phyloP scores from a whole-genome alignment of 805 yeast genomes.

The Hanseniaspora osmophila region DNA sequence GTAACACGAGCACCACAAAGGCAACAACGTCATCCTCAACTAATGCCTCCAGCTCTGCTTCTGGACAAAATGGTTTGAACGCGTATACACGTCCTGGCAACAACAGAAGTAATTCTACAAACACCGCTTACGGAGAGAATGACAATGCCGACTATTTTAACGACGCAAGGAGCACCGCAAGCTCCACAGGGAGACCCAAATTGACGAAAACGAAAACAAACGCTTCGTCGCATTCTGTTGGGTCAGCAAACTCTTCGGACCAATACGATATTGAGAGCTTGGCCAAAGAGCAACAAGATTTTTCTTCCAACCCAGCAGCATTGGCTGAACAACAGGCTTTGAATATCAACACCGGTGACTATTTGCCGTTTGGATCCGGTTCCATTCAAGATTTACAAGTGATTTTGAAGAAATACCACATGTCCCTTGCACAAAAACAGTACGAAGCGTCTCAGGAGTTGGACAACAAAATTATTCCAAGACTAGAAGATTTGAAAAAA shows the following conservation, averaged over 20 bases:
- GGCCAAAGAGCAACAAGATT: not conserved
- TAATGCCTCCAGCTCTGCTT: not conserved
- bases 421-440: constrained; percentile 41
- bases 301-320: no score
- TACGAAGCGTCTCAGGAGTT: constrained; percentile 40
- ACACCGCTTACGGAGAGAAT: not conserved
- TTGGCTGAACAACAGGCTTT: not conserved
- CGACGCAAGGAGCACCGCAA: no score
- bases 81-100: not conserved
- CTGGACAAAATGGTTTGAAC: not conserved
- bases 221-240: constrained; percentile 1
- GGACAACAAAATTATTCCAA: constrained; percentile 38
- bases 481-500: constrained; percentile 44
- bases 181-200: constrained; percentile 1
- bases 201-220: not conserved
- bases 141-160: not conserved
- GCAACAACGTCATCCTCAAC: not conserved
- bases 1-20: constrained; percentile 4
- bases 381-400: constrained; percentile 71
- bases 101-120: constrained; percentile 1
- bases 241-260: constrained; percentile 3
- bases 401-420: constrained; percentile 48
- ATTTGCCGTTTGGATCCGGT: constrained; percentile 59
- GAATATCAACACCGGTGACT: constrained; percentile 25
- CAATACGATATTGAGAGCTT: constrained; percentile 3